Evolutionary conservation across 164 flowering plant species (phyloP).

Genomic region (Taxillus chinensis): DNA sequence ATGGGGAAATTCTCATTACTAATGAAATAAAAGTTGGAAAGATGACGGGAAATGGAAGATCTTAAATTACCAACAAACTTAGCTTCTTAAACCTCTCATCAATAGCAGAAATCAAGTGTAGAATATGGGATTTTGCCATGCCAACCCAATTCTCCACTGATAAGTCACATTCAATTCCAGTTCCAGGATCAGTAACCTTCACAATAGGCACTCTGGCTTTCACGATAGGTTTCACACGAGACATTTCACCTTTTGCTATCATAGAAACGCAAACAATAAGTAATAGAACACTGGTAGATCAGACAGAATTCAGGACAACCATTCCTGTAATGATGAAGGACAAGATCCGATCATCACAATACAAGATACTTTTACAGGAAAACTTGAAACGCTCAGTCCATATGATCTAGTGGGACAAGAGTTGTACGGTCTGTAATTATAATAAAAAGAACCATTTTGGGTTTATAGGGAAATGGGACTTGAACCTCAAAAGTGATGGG

Average conservation of each 20-base stretch:
- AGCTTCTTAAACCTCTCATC: conserved; percentile 65
- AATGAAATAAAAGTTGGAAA: too few species aligned
- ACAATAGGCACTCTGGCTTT: conserved; percentile 65
- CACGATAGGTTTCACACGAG: conserved; percentile 35
- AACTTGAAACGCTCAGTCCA: too few species aligned
- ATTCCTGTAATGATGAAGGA: background rate
- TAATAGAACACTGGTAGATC: background rate
- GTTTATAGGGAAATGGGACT: too few species aligned
- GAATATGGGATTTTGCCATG: conserved; percentile 41
- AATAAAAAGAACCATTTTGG: too few species aligned
- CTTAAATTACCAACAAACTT: conserved; percentile 38
- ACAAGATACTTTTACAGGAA: too few species aligned
- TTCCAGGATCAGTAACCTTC: conserved; percentile 48
- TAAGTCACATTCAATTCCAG: conserved; percentile 63
- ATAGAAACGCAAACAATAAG: background rate
- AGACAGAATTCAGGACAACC: background rate
- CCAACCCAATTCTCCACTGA: conserved; percentile 70
- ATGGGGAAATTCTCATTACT: too few species aligned
- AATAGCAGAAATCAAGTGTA: conserved; percentile 40
- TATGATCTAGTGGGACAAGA: too few species aligned
- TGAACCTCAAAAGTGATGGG: too few species aligned
- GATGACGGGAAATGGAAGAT: background rate
- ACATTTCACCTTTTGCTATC: conserved; percentile 45
- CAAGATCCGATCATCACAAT: background rate
- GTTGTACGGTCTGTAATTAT: too few species aligned